Conservation (phyloP, 2,329 filamentous ascomycete genomes). For the Fusarium dlaminii region DNA sequence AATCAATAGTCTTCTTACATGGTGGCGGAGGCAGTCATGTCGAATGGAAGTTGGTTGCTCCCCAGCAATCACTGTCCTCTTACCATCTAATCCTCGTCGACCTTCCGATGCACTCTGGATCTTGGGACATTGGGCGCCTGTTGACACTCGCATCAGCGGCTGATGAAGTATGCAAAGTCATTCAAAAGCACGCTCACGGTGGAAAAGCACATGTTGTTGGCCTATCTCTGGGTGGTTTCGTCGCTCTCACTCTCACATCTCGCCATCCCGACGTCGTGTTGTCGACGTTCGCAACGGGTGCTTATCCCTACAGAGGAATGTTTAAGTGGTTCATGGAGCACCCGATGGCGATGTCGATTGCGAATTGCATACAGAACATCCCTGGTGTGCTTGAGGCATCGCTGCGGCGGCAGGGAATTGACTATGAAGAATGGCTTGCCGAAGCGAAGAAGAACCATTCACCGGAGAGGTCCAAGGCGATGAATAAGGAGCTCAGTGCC, state of each 20-base stretch:
- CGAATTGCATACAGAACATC: neutral
- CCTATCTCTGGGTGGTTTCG: conserved; percentile 45
- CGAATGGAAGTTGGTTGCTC: conserved; percentile 8
- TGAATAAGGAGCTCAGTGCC: neutral
- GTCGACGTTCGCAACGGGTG: conserved; percentile 14
- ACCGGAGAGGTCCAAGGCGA: neutral
- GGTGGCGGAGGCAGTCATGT: conserved; percentile 10
- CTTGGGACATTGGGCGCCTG: neutral
- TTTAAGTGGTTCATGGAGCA: conserved; percentile 22
- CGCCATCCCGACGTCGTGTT: neutral
- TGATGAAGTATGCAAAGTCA: conserved; percentile 44
- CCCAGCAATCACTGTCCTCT: neutral
- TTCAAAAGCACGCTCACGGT: conserved; percentile 46
- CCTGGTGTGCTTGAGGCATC: conserved; percentile 5
- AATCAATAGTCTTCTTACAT: conserved; percentile 12
- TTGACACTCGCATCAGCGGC: neutral
- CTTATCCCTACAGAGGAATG: conserved; percentile 7
- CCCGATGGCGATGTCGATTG: neutral
- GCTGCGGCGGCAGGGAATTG: conserved; percentile 8
- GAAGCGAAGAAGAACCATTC: conserved; percentile 14
- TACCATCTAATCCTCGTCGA: conserved; percentile 21
- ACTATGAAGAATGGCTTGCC: conserved; percentile 15
- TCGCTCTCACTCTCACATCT: neutral
- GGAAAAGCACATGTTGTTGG: conserved; percentile 53
- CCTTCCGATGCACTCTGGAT: conserved; percentile 22